phyloP scores from a whole-genome alignment of 176 grass and related monocot species.

The Avena atlantica region DNA sequence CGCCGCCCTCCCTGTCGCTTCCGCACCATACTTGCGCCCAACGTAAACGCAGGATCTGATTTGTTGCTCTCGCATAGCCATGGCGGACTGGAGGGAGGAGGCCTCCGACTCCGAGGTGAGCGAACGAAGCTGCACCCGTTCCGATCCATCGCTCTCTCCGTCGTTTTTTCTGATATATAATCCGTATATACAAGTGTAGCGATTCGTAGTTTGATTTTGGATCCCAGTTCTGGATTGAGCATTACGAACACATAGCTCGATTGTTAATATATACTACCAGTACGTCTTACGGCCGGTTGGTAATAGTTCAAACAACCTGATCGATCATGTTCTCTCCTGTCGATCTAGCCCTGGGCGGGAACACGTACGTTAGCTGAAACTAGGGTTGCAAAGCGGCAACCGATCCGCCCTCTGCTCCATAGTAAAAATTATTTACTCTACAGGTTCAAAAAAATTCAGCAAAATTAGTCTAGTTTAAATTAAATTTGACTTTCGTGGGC shows the following conservation, averaged over 20 bases:
- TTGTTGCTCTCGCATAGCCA: not conserved
- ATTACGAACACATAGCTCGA: no score
- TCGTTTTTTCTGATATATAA: not conserved
- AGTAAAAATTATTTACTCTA: no score
- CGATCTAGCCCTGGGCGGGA: no score
- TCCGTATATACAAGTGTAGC: not conserved
- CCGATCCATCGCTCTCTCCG: not conserved
- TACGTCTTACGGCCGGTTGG: not conserved
- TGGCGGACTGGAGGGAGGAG: constrained; percentile 61
- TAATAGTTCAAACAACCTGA: not conserved
- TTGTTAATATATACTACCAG: no score
- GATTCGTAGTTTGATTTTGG: not conserved
- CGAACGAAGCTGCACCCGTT: not conserved
- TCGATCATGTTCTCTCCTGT: not conserved
- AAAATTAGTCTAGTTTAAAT: no score
- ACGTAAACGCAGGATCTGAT: not conserved
- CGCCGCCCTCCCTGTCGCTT: not conserved
- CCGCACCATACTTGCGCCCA: not conserved
- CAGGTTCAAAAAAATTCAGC: no score
- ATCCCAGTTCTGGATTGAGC: not conserved
- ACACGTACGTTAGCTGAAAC: no score
- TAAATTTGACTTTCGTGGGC: no score
- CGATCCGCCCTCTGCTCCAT: no score
- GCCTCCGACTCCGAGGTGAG: constrained; percentile 22
- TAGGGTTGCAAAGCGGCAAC: no score